Percentiles rank a stretch among this genome's conserved stretches.
phyloP scores from a whole-genome alignment of 345 rosid genomes.

The Passiflora organensis region DNA sequence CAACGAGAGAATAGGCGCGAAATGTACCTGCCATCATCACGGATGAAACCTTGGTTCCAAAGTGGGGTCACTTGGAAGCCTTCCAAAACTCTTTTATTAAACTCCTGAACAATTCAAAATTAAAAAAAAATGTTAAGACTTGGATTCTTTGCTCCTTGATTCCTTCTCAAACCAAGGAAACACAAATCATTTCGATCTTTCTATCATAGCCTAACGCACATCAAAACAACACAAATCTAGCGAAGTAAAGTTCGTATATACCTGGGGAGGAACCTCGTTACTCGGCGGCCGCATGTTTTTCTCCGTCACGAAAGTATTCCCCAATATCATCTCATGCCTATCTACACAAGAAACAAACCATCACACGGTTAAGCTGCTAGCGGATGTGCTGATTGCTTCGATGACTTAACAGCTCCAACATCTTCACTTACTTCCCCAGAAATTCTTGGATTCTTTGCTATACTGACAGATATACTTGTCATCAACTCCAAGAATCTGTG shows the following conservation, averaged over 20 bases:
- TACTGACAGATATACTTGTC: conserved; percentile 80
- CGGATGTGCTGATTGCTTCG: too few species aligned
- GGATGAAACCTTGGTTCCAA: conserved; percentile 93
- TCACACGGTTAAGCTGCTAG: too few species aligned
- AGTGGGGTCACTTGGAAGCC: conserved; percentile 93
- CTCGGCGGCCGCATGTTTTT: conserved; percentile 52
- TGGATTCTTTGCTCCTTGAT: not conserved
- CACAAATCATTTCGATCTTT: too few species aligned
- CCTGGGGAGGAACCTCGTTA: conserved; percentile 86
- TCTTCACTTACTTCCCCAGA: conserved; percentile 82
- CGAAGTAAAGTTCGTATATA: conserved; percentile 13
- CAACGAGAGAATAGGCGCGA: not conserved
- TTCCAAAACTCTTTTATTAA: conserved; percentile 58
- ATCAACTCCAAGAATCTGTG: conserved; percentile 88
- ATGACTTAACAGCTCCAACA: too few species aligned
- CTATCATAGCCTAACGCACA: too few species aligned
- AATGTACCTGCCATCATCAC: conserved; percentile 69
- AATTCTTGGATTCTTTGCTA: conserved; percentile 58
- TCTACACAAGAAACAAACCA: conserved; percentile 44
- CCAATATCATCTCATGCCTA: conserved; percentile 78
- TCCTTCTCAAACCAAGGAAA: not conserved
- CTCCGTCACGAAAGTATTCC: conserved; percentile 63
- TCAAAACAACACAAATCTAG: too few species aligned
- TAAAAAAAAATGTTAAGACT: conserved; percentile 7
- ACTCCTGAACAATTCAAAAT: conserved; percentile 49